Base-by-base conservation (phyloP, 2,329 filamentous ascomycete species). In the Fusarium sarcochroum region DNA sequence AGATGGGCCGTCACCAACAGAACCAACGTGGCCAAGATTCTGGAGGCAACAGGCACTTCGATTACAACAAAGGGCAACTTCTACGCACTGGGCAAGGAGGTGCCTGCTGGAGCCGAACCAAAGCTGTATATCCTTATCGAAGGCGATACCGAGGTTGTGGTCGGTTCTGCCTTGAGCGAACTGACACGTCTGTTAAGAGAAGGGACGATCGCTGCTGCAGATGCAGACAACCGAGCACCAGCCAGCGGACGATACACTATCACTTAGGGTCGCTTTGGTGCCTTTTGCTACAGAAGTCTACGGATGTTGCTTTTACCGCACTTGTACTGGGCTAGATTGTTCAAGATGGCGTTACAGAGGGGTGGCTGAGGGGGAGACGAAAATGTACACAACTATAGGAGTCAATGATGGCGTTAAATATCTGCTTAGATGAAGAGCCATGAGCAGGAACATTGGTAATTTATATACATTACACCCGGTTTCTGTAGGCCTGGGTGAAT, bases 41-140 rank as follows among this genome's bases (percentile, higher is more conserved):
- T 99, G 69, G 96, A 99, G 76, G 89, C 93, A 11, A 98, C 95
- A 0, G 95, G 94, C 40, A 97, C 94, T 2, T 97, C 93, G 8
- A 99, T 99, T 78, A 99, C 96, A 0, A 98, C 94, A 44, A 99
- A 99, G 83, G 96, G 96, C 70, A 96, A 87, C 64, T 98, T 93
- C 79, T 98, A 98, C 75, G 80, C 91, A 2, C 76, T 89, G 3
- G 94, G 94, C 69, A 97, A 97, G 78, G 91, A 93, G 70, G 93
- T 93, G 3, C 88, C 86, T 9, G 79, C 90, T 0, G 90, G 88
- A 35, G 91, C 90, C 55, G 90, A 94, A 71, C 92, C 96, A n/a
- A 98, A 98, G 84, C 83, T 99, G 73, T 99, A 98, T 78, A 98
- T 99, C 75, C 87, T 99, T 63, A 97, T 99, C 58, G 96, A 99